Base-by-base conservation (phyloP, 495 filamentous ascomycete genomes). In the Aspergillus egyptiacus region DNA sequence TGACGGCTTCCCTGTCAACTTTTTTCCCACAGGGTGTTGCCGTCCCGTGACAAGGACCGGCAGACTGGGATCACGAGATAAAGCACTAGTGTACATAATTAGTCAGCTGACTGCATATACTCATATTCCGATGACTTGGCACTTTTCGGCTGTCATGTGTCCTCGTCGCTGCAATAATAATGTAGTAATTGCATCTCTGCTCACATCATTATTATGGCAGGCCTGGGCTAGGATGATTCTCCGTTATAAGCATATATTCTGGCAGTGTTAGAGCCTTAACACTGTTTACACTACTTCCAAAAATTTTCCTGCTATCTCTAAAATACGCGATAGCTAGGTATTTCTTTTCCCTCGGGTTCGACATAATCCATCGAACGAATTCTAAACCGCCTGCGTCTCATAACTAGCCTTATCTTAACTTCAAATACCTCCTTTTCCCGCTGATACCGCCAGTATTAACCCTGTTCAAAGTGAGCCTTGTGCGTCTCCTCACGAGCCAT, bases 141-240 rank as follows among this genome's bases (percentile, higher is more conserved):
- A 44, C n/a, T n/a, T n/a, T n/a, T n/a, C n/a, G n/a, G 15, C 13
- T 44, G 41, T 44, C 41, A 44, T 44, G 41, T 44, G 41, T 44
- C n/a, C 41, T 14, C 18, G 5, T 43, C 37, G 15, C 37, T 40
- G 6, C 11, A 22, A n/a, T n/a, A n/a, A n/a, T n/a, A n/a, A n/a
- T n/a, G n/a, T n/a, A n/a, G n/a, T n/a, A n/a, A n/a, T n/a, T 23
- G 36, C 36, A 39, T 13, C 31, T 5, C 31, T 6, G 3, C 10
- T 13, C 37, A 25, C 22, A 27, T 40, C 19, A 40, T 40, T 6
- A 23, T 7, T 40, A 6, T 40, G n/a, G n/a, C 20, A 24, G 20
- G 22, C 37, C 11, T 24, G 20, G 25, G 6, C n/a, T 15, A 14
- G 6, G 32, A 35, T 35, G 32, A 35, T 5, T 35, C 32, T 35